phyloP scores from a whole-genome alignment of 1,139 yeast species.

The Yamadazyma sp. region DNA sequence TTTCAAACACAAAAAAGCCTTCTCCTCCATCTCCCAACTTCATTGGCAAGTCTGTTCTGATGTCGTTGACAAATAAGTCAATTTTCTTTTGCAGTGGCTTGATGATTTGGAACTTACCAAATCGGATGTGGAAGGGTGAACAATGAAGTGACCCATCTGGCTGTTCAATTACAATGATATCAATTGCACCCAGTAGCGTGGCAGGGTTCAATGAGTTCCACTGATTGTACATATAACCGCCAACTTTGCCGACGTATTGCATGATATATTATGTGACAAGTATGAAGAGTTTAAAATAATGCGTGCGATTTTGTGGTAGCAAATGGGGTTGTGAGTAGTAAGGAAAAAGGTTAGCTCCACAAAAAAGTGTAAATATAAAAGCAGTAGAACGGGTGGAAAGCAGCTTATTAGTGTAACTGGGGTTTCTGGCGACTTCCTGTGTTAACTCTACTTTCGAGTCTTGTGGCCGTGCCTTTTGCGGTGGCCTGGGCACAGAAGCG shows the following conservation, averaged over 20 bases:
- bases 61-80: conserved; percentile 82
- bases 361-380: no score
- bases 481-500: no score
- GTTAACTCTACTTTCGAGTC: no score
- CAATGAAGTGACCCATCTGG: conserved; percentile 80
- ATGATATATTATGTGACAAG: conserved; percentile 31
- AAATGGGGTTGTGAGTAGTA: no score
- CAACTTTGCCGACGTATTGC: conserved; percentile 97
- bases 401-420: no score
- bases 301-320: conserved; percentile 2
- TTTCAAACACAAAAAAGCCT: conserved; percentile 94
- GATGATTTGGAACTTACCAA: conserved; percentile 88
- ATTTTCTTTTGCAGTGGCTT: conserved; percentile 97
- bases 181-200: conserved; percentile 95
- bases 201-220: conserved; percentile 98
- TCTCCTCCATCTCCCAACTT: conserved; percentile 97
- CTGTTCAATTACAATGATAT: conserved; percentile 93
- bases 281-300: background rate
- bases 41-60: conserved; percentile 85
- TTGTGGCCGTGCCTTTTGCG: no score
- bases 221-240: conserved; percentile 91
- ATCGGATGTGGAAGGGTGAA: conserved; percentile 95
- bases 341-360: no score
- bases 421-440: no score
- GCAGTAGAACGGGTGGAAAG: no score